Evolutionary conservation across 192 early-diverging fungal species (phyloP).

Genomic region (Coemansia asiatica): DNA sequence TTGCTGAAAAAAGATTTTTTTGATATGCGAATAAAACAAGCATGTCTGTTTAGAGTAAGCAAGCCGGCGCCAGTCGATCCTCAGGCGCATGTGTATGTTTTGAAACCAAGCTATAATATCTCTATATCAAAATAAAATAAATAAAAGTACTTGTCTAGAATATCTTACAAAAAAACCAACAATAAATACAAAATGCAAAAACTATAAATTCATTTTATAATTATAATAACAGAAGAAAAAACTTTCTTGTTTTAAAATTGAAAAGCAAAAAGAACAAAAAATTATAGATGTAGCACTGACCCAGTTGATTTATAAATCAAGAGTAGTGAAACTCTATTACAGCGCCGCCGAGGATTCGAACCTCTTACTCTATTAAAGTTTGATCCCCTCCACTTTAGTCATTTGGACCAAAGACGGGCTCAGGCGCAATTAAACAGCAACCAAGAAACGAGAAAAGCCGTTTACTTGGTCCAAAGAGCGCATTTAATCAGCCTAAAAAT

Average conservation of each 20-base stretch:
- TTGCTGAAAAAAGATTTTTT: too few species aligned
- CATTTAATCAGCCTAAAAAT: neutral
- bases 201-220: too few species aligned
- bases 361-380: slow-evolving; percentile 11
- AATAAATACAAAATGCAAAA: slow-evolving; percentile 1
- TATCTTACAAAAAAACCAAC: too few species aligned
- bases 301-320: slow-evolving; percentile 27
- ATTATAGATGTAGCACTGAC: slow-evolving; percentile 4
- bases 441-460: too few species aligned
- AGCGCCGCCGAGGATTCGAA: slow-evolving; percentile 41
- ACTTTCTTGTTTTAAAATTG: slow-evolving; percentile 9
- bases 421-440: neutral
- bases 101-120: too few species aligned
- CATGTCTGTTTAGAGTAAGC: neutral
- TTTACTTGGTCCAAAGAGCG: neutral
- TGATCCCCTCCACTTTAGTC: neutral
- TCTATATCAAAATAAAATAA: too few species aligned
- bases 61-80: slow-evolving; percentile 4
- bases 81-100: neutral
- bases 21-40: too few species aligned
- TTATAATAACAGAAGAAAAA: too few species aligned
- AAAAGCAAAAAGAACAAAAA: neutral
- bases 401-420: neutral
- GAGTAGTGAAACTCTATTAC: slow-evolving; percentile 54
- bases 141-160: neutral